Conservation (phyloP, 164 flowering plant genomes). For the Pachysandra terminalis region DNA sequence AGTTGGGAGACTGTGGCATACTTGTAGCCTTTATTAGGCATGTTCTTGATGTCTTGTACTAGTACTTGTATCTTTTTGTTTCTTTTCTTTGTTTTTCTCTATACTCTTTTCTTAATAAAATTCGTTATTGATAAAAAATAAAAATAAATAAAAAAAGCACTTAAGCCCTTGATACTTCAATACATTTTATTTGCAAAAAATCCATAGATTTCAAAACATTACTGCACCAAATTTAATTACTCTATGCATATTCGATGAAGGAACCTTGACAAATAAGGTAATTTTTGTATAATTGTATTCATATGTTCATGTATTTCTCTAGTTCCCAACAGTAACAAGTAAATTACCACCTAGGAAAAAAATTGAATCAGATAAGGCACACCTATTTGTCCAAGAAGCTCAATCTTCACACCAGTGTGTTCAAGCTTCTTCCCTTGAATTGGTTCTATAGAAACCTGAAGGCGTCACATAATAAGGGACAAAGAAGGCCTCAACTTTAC, state of each 20-base stretch:
- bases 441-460: constrained; percentile 83
- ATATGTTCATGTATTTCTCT: neutral
- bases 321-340: neutral
- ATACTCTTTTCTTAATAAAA: too few species aligned
- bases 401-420: constrained; percentile 94
- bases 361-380: constrained; percentile 6
- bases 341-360: neutral
- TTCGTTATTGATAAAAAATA: too few species aligned
- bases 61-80: too few species aligned
- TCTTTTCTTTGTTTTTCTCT: too few species aligned
- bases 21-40: too few species aligned
- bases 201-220: too few species aligned
- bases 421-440: constrained; percentile 94
- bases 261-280: neutral
- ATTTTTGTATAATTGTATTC: neutral
- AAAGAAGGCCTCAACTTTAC: neutral
- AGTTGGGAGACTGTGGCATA: too few species aligned
- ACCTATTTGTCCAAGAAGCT: constrained; percentile 99
- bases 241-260: neutral
- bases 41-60: too few species aligned
- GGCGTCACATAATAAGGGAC: constrained; percentile 1
- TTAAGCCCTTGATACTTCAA: too few species aligned
- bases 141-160: too few species aligned
- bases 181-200: too few species aligned
- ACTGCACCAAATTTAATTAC: neutral